Evolutionary conservation across 805 yeast species (phyloP).

Genomic region (Candida ascalaphidarum): DNA sequence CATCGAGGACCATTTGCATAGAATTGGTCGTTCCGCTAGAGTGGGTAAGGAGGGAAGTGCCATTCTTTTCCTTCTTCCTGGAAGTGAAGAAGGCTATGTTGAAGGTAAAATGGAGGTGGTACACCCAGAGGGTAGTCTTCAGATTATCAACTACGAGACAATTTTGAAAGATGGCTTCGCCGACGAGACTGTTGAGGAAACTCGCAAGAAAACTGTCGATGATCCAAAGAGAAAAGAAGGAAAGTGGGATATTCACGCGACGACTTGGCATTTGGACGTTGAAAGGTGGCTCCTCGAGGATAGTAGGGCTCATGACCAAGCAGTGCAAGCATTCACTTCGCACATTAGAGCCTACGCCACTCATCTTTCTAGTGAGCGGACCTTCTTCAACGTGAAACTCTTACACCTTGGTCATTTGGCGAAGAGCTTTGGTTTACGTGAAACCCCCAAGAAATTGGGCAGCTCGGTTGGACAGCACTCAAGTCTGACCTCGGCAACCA

Average conservation of each 20-base stretch:
- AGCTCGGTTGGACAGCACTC: constrained; percentile 18
- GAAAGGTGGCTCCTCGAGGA: constrained; percentile 85
- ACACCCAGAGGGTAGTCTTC: constrained; percentile 27
- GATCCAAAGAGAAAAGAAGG: constrained; percentile 32
- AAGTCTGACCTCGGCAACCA: constrained; percentile 5
- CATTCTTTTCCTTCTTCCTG: constrained; percentile 74
- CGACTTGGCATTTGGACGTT: constrained; percentile 88
- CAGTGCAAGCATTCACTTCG: constrained; percentile 76
- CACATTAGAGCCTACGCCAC: constrained; percentile 96
- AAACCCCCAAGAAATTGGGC: constrained; percentile 81
- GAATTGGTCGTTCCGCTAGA: constrained; percentile 97
- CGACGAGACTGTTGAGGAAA: constrained; percentile 29
- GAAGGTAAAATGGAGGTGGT: constrained; percentile 37
- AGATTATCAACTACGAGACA: constrained; percentile 25
- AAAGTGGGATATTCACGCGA: constrained; percentile 89
- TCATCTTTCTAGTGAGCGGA: constrained; percentile 74
- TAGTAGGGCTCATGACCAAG: constrained; percentile 47
- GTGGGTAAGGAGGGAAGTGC: constrained; percentile 87
- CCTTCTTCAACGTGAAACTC: constrained; percentile 68
- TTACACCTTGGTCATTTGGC: constrained; percentile 95
- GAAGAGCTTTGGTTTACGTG: constrained; percentile 89
- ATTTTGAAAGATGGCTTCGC: constrained; percentile 27
- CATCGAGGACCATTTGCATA: constrained; percentile 88
- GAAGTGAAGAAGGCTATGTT: constrained; percentile 78
- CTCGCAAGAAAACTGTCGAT: constrained; percentile 19